phyloP scores from a whole-genome alignment of 306 rosid species.

The Lotus japonicus region DNA sequence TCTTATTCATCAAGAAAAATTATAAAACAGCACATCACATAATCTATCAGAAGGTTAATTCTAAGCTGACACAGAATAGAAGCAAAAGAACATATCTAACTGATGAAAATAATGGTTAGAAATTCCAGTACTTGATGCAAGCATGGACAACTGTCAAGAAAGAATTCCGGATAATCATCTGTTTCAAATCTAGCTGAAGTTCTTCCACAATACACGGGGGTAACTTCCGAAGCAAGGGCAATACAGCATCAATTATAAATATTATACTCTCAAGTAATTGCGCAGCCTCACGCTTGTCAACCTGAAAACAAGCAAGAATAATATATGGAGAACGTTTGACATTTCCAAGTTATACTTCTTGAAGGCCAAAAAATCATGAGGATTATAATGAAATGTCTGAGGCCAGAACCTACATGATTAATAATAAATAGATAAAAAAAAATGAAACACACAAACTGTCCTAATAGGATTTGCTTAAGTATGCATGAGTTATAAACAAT shows the following conservation, averaged over 20 bases:
- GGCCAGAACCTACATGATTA: neutral
- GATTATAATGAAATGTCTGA: neutral
- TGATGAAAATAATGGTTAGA: constrained; percentile 15
- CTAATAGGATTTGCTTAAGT: neutral
- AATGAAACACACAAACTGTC: neutral
- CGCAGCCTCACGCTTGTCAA: constrained; percentile 71
- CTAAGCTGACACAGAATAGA: constrained; percentile 5
- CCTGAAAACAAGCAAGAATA: constrained; percentile 44
- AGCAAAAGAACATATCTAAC: constrained; percentile 3
- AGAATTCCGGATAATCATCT: constrained; percentile 87
- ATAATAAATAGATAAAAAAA: constrained; percentile 1
- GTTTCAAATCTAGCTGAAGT: constrained; percentile 87
- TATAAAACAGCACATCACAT: neutral
- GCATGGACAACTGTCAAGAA: constrained; percentile 99
- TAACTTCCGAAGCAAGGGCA: constrained; percentile 77
- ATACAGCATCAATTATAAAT: constrained; percentile 85
- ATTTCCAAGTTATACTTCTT: constrained; percentile 7
- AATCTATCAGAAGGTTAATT: constrained; percentile 12
- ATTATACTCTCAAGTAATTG: constrained; percentile 82
- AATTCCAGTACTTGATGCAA: constrained; percentile 71
- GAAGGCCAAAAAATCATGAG: neutral
- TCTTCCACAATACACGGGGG: constrained; percentile 79
- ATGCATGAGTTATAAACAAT: neutral
- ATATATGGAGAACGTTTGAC: constrained; percentile 15
- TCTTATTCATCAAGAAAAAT: neutral